Evolutionary conservation across 495 filamentous ascomycete genomes (phyloP).

Genomic region (Cryomyces minteri): DNA sequence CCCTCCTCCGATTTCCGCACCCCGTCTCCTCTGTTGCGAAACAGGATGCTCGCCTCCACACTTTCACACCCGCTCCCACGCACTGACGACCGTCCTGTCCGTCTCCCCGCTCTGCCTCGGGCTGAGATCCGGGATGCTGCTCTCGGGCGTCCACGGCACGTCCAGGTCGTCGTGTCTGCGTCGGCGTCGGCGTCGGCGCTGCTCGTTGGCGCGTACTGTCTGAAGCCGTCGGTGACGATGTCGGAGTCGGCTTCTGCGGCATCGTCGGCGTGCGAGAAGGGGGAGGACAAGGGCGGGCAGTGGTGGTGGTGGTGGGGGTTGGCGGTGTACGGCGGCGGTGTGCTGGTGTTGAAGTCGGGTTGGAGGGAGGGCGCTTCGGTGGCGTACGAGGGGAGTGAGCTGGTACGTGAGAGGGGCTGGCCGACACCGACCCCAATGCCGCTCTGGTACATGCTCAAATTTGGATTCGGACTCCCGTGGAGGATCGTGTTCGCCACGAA

Average conservation of each 20-base stretch:
- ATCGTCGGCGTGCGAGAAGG: background rate
- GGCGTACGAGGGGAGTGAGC: conserved; percentile 8
- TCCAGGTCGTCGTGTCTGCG: background rate
- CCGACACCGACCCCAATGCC: too few species aligned
- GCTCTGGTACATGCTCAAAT: background rate
- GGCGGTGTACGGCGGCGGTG: conserved; percentile 8
- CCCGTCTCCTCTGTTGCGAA: too few species aligned
- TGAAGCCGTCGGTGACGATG: conserved; percentile 13
- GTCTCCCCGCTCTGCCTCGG: conserved; percentile 18
- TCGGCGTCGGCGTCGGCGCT: too few species aligned
- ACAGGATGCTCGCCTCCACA: too few species aligned
- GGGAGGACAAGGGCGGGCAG: conserved; percentile 3
- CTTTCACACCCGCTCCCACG: too few species aligned
- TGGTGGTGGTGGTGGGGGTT: conserved; percentile 6
- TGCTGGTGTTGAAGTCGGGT: too few species aligned
- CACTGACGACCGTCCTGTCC: conserved; percentile 10
- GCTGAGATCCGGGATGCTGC: conserved; percentile 16
- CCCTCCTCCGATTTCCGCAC: too few species aligned
- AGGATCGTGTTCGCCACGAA: background rate
- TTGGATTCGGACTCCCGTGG: background rate
- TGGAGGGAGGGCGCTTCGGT: background rate
- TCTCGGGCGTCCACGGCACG: conserved; percentile 13
- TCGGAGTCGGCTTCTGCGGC: conserved; percentile 7
- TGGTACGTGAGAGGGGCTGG: conserved; percentile 10
- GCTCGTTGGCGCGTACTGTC: conserved; percentile 9